Evolutionary conservation across 2,329 filamentous ascomycete species (phyloP).

Genomic region (Alternaria panax): DNA sequence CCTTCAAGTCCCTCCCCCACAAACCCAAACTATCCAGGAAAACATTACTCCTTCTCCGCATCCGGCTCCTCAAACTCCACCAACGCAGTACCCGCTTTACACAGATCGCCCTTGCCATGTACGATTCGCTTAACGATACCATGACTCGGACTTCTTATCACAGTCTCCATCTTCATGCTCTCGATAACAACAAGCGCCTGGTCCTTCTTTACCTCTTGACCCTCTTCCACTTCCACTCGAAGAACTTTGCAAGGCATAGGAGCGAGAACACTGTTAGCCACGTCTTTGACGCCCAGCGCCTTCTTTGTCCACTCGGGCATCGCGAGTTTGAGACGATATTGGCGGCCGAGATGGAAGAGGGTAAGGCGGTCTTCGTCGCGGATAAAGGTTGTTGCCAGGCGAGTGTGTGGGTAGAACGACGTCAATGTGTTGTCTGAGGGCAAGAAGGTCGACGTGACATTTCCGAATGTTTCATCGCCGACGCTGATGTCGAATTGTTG

Average conservation of each 20-base stretch:
- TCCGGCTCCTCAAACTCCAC: slow-evolving; percentile 40
- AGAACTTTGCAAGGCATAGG: slow-evolving; percentile 99
- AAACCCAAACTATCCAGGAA: neutral
- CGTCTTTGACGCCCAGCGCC: slow-evolving; percentile 82
- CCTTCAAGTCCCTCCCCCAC: too few species aligned
- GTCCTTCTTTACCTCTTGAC: slow-evolving; percentile 83
- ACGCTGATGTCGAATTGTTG: slow-evolving; percentile 61
- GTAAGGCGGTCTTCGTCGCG: slow-evolving; percentile 68
- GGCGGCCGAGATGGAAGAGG: slow-evolving; percentile 75
- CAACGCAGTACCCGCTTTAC: slow-evolving; percentile 56
- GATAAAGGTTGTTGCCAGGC: slow-evolving; percentile 81
- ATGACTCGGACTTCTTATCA: slow-evolving; percentile 59
- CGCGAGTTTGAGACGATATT: slow-evolving; percentile 63
- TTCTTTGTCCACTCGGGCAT: slow-evolving; percentile 84
- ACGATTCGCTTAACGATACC: slow-evolving; percentile 58
- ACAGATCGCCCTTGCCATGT: slow-evolving; percentile 55
- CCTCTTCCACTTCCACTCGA: slow-evolving; percentile 84
- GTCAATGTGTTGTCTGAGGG: slow-evolving; percentile 61
- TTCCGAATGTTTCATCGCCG: slow-evolving; percentile 44
- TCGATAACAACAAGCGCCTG: slow-evolving; percentile 79
- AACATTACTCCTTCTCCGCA: slow-evolving; percentile 2
- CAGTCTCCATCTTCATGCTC: slow-evolving; percentile 65
- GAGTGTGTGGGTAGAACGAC: slow-evolving; percentile 81
- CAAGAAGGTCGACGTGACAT: slow-evolving; percentile 59
- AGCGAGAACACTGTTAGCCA: slow-evolving; percentile 81